Evolutionary conservation across 2,329 filamentous ascomycete species (phyloP).

Genomic region (Colletotrichum karsti): DNA sequence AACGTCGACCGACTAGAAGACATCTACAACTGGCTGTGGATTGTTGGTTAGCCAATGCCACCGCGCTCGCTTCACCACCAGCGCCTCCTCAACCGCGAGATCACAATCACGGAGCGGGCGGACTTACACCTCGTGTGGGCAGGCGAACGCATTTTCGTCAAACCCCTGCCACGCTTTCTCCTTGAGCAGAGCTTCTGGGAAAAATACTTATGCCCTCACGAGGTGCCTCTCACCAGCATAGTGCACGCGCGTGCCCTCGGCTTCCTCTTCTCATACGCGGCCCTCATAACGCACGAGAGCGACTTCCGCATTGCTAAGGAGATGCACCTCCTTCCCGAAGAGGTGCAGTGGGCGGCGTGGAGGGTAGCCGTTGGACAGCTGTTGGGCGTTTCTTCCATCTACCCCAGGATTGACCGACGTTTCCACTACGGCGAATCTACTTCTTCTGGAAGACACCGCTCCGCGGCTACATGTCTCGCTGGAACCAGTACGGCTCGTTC

Average conservation of each 20-base stretch:
- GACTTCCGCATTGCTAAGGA: slow-evolving; percentile 48
- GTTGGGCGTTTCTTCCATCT: not conserved
- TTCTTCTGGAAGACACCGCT: slow-evolving; percentile 37
- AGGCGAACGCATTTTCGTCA: slow-evolving; percentile 33
- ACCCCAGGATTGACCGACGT: not conserved
- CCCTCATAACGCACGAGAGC: slow-evolving; percentile 45
- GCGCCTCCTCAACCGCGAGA: slow-evolving; percentile 31
- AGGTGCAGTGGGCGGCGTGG: slow-evolving; percentile 49
- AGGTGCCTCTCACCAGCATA: not conserved
- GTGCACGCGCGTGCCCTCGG: slow-evolving; percentile 36
- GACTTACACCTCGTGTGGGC: slow-evolving; percentile 37
- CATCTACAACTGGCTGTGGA: slow-evolving; percentile 31
- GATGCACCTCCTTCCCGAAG: slow-evolving; percentile 42
- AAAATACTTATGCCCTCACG: not conserved
- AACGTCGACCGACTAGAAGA: too few species aligned
- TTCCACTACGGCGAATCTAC: slow-evolving; percentile 36
- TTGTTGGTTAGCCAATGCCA: slow-evolving; percentile 33
- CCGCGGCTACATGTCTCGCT: slow-evolving; percentile 33
- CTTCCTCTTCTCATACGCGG: slow-evolving; percentile 47
- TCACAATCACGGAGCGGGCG: slow-evolving; percentile 33
- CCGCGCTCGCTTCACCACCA: slow-evolving; percentile 34
- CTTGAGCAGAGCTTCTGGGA: slow-evolving; percentile 33
- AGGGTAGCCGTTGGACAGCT: not conserved
- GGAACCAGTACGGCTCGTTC: slow-evolving; percentile 47
- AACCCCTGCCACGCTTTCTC: slow-evolving; percentile 40